Base-by-base conservation (phyloP, 176 grass and related monocot species). In the Canna indica region DNA sequence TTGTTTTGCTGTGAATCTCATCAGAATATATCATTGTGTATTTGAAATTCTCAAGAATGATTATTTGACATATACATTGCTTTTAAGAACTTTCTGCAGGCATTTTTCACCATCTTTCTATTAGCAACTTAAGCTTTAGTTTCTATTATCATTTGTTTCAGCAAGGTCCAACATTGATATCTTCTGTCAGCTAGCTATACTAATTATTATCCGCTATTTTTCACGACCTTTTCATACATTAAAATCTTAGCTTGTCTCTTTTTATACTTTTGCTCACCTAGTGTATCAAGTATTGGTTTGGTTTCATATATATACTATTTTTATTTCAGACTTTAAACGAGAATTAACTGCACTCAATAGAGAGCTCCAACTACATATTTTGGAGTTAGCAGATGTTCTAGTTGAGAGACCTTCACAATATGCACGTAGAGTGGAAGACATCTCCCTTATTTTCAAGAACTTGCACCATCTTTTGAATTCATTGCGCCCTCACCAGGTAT, bases 321-420 rank as follows among this genome's bases (percentile, higher is more conserved):
- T 54, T 79, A 38, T 63, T 77, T 79, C 73, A 97, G 86, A 97
- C 32, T 92, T 97, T 42, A 97, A 90, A 38, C 87, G 84, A 81
- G 93, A 92, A 69, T 81, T 97, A 84, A 91, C 68, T 31, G 79
- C 86, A 41, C 80, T 97, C 38, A 97, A 97, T 81, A 86, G 93
- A 76, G 88, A 97, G 52, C 86, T 97, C 69, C 88, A 97, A 74
- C 83, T 97, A 18, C 93, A 97, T 81, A 90, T 97, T 73, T 68
- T 92, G 80, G 93, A 92, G 77, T 65, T 97, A 71, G 93, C 88
- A 67, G 88, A 90, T 87, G 85, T 97, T 77, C 73, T 92, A 74
- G 83, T 97, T 67, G 88, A 97, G 78, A 86, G 93, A 45, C 88
- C 86, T 17, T 92, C 93, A 75, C 88, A 97, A 78, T 92, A 87